Evolutionary conservation across 129 eudicot species (phyloP).

Genomic region (Artemisia annua): DNA sequence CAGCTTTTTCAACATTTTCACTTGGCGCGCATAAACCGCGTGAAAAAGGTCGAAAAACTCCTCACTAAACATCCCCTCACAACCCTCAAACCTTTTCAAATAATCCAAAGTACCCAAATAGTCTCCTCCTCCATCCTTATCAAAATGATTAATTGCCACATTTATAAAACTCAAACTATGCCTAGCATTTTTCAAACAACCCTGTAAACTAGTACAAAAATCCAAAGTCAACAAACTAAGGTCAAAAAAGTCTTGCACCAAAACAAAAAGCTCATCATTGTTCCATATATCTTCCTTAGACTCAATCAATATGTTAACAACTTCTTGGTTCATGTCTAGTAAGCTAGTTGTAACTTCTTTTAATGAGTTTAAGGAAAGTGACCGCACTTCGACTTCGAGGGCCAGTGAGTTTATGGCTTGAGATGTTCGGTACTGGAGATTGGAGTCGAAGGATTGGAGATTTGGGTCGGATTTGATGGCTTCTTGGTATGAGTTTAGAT

Average conservation of each 20-base stretch:
- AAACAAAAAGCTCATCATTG: constrained; percentile 44
- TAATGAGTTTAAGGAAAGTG: constrained; percentile 66
- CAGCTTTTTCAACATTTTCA: constrained; percentile 47
- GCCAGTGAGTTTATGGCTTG: constrained; percentile 64
- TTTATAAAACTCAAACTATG: constrained; percentile 44
- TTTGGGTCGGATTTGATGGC: constrained; percentile 68
- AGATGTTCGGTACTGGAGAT: constrained; percentile 50
- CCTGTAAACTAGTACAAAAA: constrained; percentile 52
- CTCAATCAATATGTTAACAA: constrained; percentile 48
- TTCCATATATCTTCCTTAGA: constrained; percentile 68
- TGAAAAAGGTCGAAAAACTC: constrained; percentile 54
- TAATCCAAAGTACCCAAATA: constrained; percentile 43
- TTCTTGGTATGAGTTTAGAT: constrained; percentile 65
- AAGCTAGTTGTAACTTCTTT: constrained; percentile 53
- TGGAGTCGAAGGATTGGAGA: constrained; percentile 55
- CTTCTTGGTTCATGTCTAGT: constrained; percentile 69
- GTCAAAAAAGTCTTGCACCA: constrained; percentile 65
- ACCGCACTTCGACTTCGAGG: constrained; percentile 54
- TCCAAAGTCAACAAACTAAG: constrained; percentile 55
- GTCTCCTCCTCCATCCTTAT: constrained; percentile 26
- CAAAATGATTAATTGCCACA: constrained; percentile 50
- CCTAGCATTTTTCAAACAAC: constrained; percentile 59
- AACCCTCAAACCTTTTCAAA: constrained; percentile 42
- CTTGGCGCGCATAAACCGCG: constrained; percentile 44
- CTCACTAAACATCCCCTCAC: constrained; percentile 49